Base-by-base conservation (phyloP, 257 asterid species). In the Orobanche coerulescens region DNA sequence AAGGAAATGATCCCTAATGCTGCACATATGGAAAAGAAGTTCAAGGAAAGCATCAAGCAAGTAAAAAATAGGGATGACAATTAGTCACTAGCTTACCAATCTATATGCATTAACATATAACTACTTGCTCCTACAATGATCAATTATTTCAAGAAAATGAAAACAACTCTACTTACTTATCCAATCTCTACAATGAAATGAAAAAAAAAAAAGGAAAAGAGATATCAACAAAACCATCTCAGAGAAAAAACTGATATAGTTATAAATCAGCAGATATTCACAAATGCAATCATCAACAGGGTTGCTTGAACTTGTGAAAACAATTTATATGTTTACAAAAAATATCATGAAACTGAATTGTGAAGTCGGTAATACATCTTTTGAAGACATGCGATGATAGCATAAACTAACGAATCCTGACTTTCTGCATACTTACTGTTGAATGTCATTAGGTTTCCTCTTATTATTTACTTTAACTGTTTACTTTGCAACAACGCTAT, bases 1-100 rank as follows among this genome's bases (percentile, higher is more conserved):
- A 57, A 48, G 44, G 48, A 61, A 30, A 70, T n/a, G 51, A 75
- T 61, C 49, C 73, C 68, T 56, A 37, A 12, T 23, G 56, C 57
- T 28, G 12, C 49, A 61, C 66, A 65, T 10, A 62, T 24, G 25
- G 34, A 43, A 65, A 61, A 44, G 15, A 48, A 54, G 63, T 70
- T 53, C 7, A 33, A 1, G 20, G 9, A 51, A 36, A 49, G 50
- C 37, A 64, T 50, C n/a, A 23, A 19, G 26, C 63, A 70, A 16
- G 53, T n/a, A 20, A 9, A 37, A 5, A n/a, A 34, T 46, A 23
- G 9, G 46, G 11, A 50, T 19, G 60, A 19, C 25, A 33, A n/a
- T 52, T 37, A 51, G 55, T 56, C 50, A 46, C 18, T 16, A 30
- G 58, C 66, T 56, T 57, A 58, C 1, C 24, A 59, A 36, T 34